Base-by-base conservation (phyloP, 139 green algal species). In the Micromonas commoda region DNA sequence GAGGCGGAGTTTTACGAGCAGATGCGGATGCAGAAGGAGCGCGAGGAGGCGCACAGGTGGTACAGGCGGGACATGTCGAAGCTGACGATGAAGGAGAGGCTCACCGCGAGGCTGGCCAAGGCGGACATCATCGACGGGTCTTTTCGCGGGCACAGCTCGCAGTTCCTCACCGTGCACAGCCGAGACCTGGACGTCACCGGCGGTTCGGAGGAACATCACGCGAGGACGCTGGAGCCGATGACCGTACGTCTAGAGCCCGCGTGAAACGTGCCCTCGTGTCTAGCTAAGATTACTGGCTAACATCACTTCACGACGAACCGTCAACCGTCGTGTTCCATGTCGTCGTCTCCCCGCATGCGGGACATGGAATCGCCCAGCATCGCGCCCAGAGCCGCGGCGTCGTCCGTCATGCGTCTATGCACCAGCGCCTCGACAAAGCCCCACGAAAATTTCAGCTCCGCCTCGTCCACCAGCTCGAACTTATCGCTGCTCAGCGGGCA, bases 71-170 rank as follows among this genome's bases (percentile, higher is more conserved):
- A 80, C 52, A 26, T 9, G 24, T 29, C 20, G 21, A 74, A 71
- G 29, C 73, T 80, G 5, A 80, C 73, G 26, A 80, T 77, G 73
- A 80, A 69, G 54, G 73, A 80, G 32, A 26, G 72, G n/a, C 72
- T 78, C n/a, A n/a, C n/a, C n/a, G n/a, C n/a, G n/a, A n/a, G n/a
- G n/a, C n/a, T n/a, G n/a, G n/a, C n/a, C n/a, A n/a, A n/a, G n/a
- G n/a, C n/a, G n/a, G n/a, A n/a, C n/a, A n/a, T n/a, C n/a, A n/a
- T n/a, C n/a, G n/a, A n/a, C n/a, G n/a, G n/a, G n/a, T n/a, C n/a
- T n/a, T n/a, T n/a, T n/a, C n/a, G n/a, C n/a, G n/a, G 21, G 71
- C 16, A 57, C 45, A 9, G 45, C 45, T 57, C 45, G 45, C 45
- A 57, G 45, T 16, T 57, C 45, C 45, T 57, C 9, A 57, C n/a